Evolutionary conservation across 2,329 filamentous ascomycete species (phyloP), one percentile per base, ranked within the genome.

Genomic region (Aschersonia sp.): DNA sequence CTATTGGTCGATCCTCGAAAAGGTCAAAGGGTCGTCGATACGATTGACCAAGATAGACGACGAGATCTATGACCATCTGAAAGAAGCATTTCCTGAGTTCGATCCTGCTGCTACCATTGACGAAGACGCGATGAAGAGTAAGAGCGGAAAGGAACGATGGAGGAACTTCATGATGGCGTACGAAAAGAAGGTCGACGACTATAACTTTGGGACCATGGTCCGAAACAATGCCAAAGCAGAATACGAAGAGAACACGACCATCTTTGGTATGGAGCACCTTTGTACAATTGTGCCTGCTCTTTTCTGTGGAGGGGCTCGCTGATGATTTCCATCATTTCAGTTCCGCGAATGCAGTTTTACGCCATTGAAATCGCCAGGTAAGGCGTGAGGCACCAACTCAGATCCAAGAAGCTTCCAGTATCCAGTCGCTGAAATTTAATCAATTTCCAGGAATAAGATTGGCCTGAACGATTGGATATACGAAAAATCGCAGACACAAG

Each of bases 91-190:
- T 60, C 92, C 92, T 54, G 92, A 97, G 31, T 94, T 95, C 61
- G 85, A 98, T 65, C 80, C 89, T 1, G 77, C 81, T 20, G 80
- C 70, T 42, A 85, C 84, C 9, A 83, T 98, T 54, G 68, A 94
- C 62, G 92, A 98, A 70, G 84, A 95, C 56, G 75, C 85, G 58
- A 96, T 98, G 91, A 98, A 98, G 82, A 96, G 87, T 77, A 94
- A 94, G 71, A 68, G 72, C 10, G 91, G 91, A 63, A 98, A 98
- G 74, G 88, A 94, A 68, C 77, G 78, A 63, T 98, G 92, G 92
- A 81, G 92, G 59, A 85, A 84, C 54, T 98, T 96, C 70, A 85
- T 96, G 77, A 89, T 85, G 75, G 72, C 75, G 52, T 98, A 96
- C 65, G 89, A 97, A 70, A 89, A 94, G 67, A 91, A 78, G 68